Percentiles rank a stretch among this genome's conserved stretches.
phyloP scores from a whole-genome alignment of 345 rosid species.

The Sisymbrium irio region DNA sequence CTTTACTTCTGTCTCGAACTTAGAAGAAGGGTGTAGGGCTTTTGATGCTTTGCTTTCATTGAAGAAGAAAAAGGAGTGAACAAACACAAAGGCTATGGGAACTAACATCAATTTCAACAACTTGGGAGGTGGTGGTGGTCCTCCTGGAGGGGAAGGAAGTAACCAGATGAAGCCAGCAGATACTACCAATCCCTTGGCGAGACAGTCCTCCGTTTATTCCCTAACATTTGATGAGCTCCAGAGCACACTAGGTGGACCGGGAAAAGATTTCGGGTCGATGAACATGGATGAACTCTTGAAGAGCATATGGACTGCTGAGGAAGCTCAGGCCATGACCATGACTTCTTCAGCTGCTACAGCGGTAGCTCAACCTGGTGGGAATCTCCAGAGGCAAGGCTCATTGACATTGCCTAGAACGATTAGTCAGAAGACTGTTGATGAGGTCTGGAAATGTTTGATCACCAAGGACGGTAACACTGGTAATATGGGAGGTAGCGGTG shows the following conservation, averaged over 20 bases:
- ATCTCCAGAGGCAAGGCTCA: constrained; percentile 92
- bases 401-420: constrained; percentile 83
- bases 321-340: constrained; percentile 55
- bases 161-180: constrained; percentile 40
- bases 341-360: constrained; percentile 24
- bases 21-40: neutral
- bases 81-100: constrained; percentile 35
- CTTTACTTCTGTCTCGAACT: neutral
- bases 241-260: constrained; percentile 63
- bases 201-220: constrained; percentile 77
- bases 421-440: constrained; percentile 95
- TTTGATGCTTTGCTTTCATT: constrained; percentile 2
- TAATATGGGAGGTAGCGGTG: constrained; percentile 36
- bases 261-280: constrained; percentile 94
- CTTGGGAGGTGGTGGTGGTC: constrained; percentile 42
- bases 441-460: constrained; percentile 76
- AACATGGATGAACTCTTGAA: constrained; percentile 95
- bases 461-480: constrained; percentile 47
- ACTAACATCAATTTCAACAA: constrained; percentile 68
- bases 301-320: constrained; percentile 90
- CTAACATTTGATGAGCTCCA: constrained; percentile 90
- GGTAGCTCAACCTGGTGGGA: constrained; percentile 43
- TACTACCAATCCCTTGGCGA: constrained; percentile 41
- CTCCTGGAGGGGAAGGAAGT: constrained; percentile 40
- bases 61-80: constrained; percentile 20